phyloP scores from a whole-genome alignment of 2,329 filamentous ascomycete species.

The Aureobasidium namibiae region DNA sequence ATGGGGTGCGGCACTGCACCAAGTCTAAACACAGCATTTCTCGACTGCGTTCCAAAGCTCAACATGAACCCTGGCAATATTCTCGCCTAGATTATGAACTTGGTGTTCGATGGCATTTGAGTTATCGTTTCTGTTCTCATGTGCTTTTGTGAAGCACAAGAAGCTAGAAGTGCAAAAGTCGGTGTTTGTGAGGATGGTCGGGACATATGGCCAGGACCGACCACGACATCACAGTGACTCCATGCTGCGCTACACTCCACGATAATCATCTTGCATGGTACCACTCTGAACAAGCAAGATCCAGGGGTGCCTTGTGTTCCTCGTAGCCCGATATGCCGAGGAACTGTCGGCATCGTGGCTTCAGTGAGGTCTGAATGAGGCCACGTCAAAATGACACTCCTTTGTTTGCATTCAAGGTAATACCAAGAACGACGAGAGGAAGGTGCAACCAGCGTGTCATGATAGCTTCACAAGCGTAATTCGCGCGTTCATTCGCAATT shows the following conservation, averaged over 20 bases:
- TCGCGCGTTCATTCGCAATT: too few species aligned
- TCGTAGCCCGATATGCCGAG: too few species aligned
- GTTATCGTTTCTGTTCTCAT: not conserved
- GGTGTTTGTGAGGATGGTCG: not conserved
- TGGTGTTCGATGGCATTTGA: not conserved
- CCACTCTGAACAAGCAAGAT: not conserved
- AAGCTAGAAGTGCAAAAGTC: not conserved
- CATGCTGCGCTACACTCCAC: not conserved
- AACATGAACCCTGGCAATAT: too few species aligned
- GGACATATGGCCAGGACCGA: not conserved
- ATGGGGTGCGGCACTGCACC: not conserved
- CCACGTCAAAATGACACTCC: not conserved
- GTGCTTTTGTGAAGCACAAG: not conserved
- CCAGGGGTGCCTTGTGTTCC: not conserved
- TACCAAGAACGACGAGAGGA: not conserved
- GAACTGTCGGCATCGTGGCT: too few species aligned
- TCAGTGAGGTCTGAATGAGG: not conserved
- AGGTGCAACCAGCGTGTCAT: not conserved
- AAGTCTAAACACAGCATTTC: not conserved
- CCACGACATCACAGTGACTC: not conserved
- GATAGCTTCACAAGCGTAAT: not conserved
- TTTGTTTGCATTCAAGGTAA: not conserved
- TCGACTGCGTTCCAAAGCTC: not conserved
- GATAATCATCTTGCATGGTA: not conserved
- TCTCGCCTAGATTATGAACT: too few species aligned